phyloP scores from a whole-genome alignment of 2,329 filamentous ascomycete genomes.

The Coleophoma cylindrospora region DNA sequence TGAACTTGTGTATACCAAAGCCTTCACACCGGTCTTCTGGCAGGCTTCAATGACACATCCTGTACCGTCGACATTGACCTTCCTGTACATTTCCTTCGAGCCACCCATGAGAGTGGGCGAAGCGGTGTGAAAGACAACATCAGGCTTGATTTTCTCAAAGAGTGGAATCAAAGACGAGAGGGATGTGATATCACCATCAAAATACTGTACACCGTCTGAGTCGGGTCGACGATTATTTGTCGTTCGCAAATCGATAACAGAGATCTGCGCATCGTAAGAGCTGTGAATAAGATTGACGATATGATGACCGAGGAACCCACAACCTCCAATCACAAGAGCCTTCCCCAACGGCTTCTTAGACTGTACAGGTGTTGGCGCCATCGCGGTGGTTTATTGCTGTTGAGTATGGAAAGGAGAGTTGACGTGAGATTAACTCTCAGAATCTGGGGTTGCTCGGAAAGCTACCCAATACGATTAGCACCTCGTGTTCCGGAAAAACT shows the following conservation, averaged over 20 bases:
- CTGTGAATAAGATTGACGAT: constrained; percentile 69
- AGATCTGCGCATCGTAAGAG: constrained; percentile 51
- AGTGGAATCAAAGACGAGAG: constrained; percentile 52
- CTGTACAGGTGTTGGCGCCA: constrained; percentile 8
- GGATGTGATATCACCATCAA: constrained; percentile 75
- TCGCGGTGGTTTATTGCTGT: neutral
- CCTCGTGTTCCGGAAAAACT: too few relatives aligned
- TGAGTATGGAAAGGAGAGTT: too few relatives aligned
- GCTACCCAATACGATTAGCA: too few relatives aligned
- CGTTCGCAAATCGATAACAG: constrained; percentile 69
- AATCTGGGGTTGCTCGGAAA: too few relatives aligned
- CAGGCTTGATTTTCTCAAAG: constrained; percentile 64
- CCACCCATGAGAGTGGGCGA: constrained; percentile 55
- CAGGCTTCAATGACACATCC: constrained; percentile 71
- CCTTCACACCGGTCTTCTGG: constrained; percentile 65
- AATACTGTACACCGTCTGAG: constrained; percentile 54
- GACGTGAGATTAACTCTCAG: too few relatives aligned
- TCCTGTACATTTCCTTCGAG: constrained; percentile 61
- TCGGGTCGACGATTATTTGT: constrained; percentile 53
- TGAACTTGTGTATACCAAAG: constrained; percentile 86
- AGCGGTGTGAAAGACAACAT: constrained; percentile 88
- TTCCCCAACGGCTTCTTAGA: constrained; percentile 46
- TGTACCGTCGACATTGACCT: constrained; percentile 88
- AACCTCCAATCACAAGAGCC: constrained; percentile 76
- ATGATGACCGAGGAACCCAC: constrained; percentile 80